Percentiles rank a stretch among this genome's conserved stretches.
phyloP scores from a whole-genome alignment of 331 rosid genomes.

The Quercus lobata region DNA sequence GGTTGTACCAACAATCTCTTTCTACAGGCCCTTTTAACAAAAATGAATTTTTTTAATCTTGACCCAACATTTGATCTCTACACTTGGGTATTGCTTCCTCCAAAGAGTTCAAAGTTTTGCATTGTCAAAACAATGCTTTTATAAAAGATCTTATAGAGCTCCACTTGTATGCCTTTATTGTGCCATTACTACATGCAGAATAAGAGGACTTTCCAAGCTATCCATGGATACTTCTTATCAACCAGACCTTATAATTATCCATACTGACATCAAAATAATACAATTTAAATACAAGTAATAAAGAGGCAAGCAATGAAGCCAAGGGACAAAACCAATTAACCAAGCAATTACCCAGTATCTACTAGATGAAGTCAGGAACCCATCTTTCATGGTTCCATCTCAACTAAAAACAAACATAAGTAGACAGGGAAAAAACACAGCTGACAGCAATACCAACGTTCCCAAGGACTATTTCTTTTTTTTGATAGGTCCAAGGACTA shows the following conservation, averaged over 20 bases:
- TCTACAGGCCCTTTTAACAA: not conserved
- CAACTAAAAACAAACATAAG: not conserved
- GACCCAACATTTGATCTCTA: not conserved
- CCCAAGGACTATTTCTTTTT: not conserved
- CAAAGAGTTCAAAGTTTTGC: not conserved
- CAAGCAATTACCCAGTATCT: not conserved
- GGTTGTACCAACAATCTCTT: not conserved
- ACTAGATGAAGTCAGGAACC: not conserved
- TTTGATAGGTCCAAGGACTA: not conserved
- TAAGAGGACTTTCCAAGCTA: too few species aligned
- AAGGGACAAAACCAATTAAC: not conserved
- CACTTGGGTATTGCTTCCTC: not conserved
- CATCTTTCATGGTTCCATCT: not conserved
- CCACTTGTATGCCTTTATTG: not conserved
- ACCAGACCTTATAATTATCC: not conserved
- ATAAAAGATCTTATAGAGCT: not conserved
- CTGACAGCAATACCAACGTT: not conserved
- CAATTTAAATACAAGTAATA: not conserved
- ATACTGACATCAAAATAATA: not conserved
- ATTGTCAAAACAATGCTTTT: not conserved
- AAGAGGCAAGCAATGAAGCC: not conserved
- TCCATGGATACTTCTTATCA: not conserved
- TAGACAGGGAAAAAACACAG: not conserved
- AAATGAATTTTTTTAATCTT: not conserved
- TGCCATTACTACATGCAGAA: not conserved